Percentiles rank a stretch among this genome's conserved stretches.
These are phyloP conservation scores for Corylus avellana DNA, from an alignment of 306 rosid genomes.

Conservation along the genomic window DNA sequence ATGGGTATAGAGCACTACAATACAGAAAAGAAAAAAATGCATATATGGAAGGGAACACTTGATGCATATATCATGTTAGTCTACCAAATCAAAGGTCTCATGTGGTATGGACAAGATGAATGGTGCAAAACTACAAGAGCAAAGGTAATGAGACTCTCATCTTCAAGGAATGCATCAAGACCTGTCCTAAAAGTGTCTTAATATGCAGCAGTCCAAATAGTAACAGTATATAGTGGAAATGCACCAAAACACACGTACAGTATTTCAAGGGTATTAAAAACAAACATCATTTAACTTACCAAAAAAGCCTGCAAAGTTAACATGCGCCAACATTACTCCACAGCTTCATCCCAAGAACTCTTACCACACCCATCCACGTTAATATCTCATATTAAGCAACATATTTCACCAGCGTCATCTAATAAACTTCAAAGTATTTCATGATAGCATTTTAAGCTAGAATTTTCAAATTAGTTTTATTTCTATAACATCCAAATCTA, in stretches of 20 bases:
- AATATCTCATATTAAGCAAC: not conserved
- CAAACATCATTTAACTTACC: not conserved
- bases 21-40: not conserved
- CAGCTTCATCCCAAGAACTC: not conserved
- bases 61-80: not conserved
- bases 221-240: not conserved
- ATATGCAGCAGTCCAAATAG: not conserved
- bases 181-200: not conserved
- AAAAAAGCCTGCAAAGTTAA: not conserved
- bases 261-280: not conserved
- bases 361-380: not conserved
- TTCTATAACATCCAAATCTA: not conserved
- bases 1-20: not conserved
- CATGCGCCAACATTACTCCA: not conserved
- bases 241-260: not conserved
- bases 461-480: not conserved
- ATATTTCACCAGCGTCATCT: not conserved
- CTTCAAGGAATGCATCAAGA: not conserved
- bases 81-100: not conserved
- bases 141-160: not conserved
- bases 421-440: not conserved
- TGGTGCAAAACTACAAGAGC: not conserved
- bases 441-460: constrained; percentile 1
- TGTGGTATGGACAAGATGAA: not conserved
- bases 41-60: not conserved